Evolutionary conservation across 768 basidiomycete genomes (phyloP).

Genomic region (Trametes maxima): DNA sequence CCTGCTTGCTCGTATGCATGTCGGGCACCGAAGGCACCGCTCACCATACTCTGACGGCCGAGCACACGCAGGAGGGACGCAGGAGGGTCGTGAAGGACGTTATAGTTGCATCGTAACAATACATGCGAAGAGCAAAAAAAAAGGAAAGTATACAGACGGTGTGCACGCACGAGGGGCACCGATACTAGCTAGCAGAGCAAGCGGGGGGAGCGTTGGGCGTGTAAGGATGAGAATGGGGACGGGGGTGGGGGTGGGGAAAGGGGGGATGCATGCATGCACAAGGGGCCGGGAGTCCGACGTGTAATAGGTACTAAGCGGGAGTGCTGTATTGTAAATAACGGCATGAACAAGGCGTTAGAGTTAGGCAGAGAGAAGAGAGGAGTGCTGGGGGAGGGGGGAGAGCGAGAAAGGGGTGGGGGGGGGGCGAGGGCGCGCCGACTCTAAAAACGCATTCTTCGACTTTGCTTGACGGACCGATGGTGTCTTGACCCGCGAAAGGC

Average conservation of each 20-base stretch:
- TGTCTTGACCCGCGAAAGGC: too few relatives aligned
- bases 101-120: neutral
- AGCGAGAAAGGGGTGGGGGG: neutral
- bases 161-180: neutral
- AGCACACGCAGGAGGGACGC: too few relatives aligned
- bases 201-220: too few relatives aligned
- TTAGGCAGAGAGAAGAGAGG: neutral
- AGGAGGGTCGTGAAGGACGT: neutral
- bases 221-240: too few relatives aligned
- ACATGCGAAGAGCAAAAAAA: neutral
- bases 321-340: neutral
- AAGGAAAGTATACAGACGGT: neutral
- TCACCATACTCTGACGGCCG: too few relatives aligned
- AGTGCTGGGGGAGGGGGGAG: too few relatives aligned
- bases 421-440: too few relatives aligned
- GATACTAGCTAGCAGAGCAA: too few relatives aligned
- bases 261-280: neutral
- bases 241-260: neutral
- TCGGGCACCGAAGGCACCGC: too few relatives aligned
- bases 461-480: too few relatives aligned
- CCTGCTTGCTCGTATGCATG: too few relatives aligned
- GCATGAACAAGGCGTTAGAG: neutral
- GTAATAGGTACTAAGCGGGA: neutral
- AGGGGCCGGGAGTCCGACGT: neutral
- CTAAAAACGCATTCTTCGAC: too few relatives aligned